Evolutionary conservation across 768 basidiomycete species (phyloP).

Genomic region (Rhodotorula babjevae): DNA sequence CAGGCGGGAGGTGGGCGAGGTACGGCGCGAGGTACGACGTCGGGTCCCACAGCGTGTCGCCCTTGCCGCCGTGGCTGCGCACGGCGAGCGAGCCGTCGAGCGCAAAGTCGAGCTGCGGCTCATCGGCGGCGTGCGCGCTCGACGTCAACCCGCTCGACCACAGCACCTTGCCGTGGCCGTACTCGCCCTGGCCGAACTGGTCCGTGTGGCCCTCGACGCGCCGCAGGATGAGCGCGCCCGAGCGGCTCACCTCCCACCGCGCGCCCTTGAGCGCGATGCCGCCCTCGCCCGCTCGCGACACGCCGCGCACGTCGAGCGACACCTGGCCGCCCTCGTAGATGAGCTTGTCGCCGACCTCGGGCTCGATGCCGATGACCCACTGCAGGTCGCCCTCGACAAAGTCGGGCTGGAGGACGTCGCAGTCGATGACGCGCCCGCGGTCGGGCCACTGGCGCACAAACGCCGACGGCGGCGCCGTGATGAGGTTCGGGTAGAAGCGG

Average conservation of each 20-base stretch:
- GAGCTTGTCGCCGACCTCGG: constrained; percentile 36
- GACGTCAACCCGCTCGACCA: constrained; percentile 22
- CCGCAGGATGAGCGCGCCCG: constrained; percentile 23
- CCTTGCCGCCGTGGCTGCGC: background rate
- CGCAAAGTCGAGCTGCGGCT: constrained; percentile 30
- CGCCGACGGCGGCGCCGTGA: constrained; percentile 39
- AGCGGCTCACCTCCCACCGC: constrained; percentile 17
- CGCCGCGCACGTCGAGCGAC: constrained; percentile 8
- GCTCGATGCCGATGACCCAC: constrained; percentile 42
- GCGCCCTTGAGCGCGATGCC: constrained; percentile 16
- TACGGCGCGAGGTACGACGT: constrained; percentile 23
- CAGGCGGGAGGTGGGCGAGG: constrained; percentile 1
- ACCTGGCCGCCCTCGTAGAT: constrained; percentile 38
- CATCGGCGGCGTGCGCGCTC: background rate
- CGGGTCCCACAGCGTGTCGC: constrained; percentile 30
- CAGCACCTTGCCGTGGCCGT: constrained; percentile 12
- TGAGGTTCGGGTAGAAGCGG: constrained; percentile 14
- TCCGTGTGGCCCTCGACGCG: constrained; percentile 15
- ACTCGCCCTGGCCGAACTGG: constrained; percentile 11
- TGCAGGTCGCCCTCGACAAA: constrained; percentile 40
- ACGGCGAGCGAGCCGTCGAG: constrained; percentile 18
- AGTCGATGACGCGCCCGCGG: constrained; percentile 22
- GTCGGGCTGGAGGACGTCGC: constrained; percentile 39
- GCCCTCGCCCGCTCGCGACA: constrained; percentile 24
- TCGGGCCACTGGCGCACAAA: constrained; percentile 37